Evolutionary conservation across 139 green algal genomes (phyloP), one percentile per base, ranked within the genome.

Genomic region (Coelastrella sp.): DNA sequence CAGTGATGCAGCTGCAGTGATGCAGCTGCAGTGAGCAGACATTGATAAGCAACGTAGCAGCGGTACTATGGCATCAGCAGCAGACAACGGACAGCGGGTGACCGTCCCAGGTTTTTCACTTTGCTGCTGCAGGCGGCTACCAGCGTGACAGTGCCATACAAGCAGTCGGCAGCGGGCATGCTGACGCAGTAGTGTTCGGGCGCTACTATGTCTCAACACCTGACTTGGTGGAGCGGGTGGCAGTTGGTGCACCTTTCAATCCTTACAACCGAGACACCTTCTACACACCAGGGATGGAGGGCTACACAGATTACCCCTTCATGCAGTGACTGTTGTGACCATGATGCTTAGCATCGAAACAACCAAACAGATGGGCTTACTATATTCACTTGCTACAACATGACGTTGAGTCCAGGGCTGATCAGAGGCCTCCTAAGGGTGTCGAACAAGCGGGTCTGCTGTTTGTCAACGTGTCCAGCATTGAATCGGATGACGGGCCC

Each of bases 291-390:
- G 92, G 91, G 17, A 71, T 90, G 78, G 83, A 95, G 90, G 96
- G 96, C 61, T 98, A 98, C 92, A 92, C 77, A 0, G 96, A 98
- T 93, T 98, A 98, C 92, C 96, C 96, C 57, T 97, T 95, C 90
- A 83, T 98, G 85, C 91, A 97, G 68, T 58, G 73, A 16, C 61
- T 71, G 14, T 71, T 10, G 14, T 10, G 61, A 13, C 61, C 14
- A 13, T 71, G 61, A n/a, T n/a, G n/a, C n/a, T n/a, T n/a, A n/a
- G n/a, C n/a, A n/a, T n/a, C n/a, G n/a, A n/a, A n/a, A n/a, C n/a
- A n/a, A n/a, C n/a, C n/a, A n/a, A n/a, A n/a, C n/a, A n/a, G n/a
- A n/a, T n/a, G n/a, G n/a, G n/a, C n/a, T n/a, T n/a, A n/a, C n/a
- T n/a, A n/a, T n/a, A n/a, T n/a, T n/a, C n/a, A n/a, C n/a, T n/a